Evolutionary conservation across 164 flowering plant genomes (phyloP), one percentile per base, ranked within the genome.

Genomic region (Cinnamomum micranthum): DNA sequence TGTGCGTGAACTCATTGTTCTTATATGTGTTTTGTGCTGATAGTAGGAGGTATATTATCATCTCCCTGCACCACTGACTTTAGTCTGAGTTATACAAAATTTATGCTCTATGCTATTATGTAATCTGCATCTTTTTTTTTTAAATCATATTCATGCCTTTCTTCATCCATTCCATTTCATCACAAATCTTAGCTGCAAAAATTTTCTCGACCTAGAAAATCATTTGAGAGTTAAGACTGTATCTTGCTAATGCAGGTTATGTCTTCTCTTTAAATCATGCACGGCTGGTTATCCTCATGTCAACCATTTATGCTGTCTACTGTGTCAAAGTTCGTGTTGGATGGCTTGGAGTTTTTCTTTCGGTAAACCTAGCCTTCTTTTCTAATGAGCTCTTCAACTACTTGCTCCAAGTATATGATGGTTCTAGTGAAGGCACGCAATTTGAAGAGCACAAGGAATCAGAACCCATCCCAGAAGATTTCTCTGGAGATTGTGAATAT

Each of bases 221-320:
- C 17, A 51, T 52, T 24, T 17, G 60, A 55, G n/a, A 55, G n/a
- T 55, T 10, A 66, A 66, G 69, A 25, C 9, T 31, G 28, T 58
- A 22, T 25, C 12, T 14, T 74, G 71, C 41, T 60, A 59, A 73
- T 81, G 84, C 90, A 96, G 99, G 98, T 76, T 96, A 90, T 81
- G 82, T 96, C 81, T 94, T 94, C 85, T 91, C 97, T 52, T 80
- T 88, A 73, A 92, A 87, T 82, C 97, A 96, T 88, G 94, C 98
- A 22, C 86, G 99, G 73, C 51, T 94, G 80, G 89, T 96, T 82
- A 91, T 96, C 58, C 78, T 96, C 71, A 80, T 94, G 92, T 92
- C 95, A 60, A 87, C 90, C 27, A 59, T 83, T 17, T 96, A 96
- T 87, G 85, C 96, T 25, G 47, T 91, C 2, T 92, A 94, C 76